These are phyloP conservation scores for Cyathus striatus DNA, from an alignment of 768 basidiomycete species.

Conservation along the genomic window DNA sequence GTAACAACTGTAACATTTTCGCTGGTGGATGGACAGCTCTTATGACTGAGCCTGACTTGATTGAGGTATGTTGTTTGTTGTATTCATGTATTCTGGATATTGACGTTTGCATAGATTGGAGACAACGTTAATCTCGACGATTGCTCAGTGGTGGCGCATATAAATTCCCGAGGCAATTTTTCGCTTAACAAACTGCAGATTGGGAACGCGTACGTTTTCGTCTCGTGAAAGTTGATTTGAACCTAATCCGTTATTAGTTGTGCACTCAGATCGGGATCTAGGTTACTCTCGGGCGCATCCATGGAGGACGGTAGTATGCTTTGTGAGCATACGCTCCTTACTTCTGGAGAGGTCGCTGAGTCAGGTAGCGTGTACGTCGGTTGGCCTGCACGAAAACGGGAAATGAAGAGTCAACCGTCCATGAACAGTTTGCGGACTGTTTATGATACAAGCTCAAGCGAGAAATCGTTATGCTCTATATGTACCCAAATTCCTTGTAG, in stretches of 20 bases:
- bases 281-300: constrained; percentile 42
- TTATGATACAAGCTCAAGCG: too few species aligned
- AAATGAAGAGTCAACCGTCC: too few species aligned
- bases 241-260: constrained; percentile 18
- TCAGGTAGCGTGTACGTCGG: constrained; percentile 31
- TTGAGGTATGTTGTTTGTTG: too few species aligned
- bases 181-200: constrained; percentile 36
- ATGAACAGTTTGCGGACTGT: too few species aligned
- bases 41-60: constrained; percentile 45
- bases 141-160: constrained; percentile 42
- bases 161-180: constrained; percentile 43
- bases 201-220: constrained; percentile 23
- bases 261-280: constrained; percentile 39
- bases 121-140: constrained; percentile 39
- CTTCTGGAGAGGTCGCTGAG: constrained; percentile 42
- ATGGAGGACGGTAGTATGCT: constrained; percentile 48
- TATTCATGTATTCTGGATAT: too few species aligned
- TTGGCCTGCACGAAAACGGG: constrained; percentile 34
- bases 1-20: constrained; percentile 34
- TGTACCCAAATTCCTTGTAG: too few species aligned
- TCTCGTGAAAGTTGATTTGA: background rate
- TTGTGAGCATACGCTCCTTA: constrained; percentile 40
- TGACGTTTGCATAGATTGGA: constrained; percentile 28
- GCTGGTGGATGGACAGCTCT: constrained; percentile 33
- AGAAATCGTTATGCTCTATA: too few species aligned